Base-by-base conservation (phyloP, 2,329 filamentous ascomycete species). In the Colletotrichum tamarilloi region DNA sequence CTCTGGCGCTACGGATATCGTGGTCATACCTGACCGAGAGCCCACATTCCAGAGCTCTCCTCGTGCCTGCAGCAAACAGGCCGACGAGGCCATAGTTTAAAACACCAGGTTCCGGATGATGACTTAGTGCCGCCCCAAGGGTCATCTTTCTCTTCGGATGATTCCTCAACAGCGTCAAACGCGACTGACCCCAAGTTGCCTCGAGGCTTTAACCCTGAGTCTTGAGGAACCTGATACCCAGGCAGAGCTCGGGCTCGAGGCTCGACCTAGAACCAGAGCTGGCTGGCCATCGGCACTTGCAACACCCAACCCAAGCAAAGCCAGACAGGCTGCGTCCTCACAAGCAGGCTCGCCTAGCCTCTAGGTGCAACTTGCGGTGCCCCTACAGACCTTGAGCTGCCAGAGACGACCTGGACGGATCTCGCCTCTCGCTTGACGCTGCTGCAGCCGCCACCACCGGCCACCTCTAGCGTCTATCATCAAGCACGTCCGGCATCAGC, bases 361-460 rank as follows among this genome's bases (percentile, higher is more conserved):
- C 42, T n/a, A 49, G 42, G 19, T 49, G 42, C 42, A 11, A n/a
- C 19, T 49, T 19, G 56, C 42, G 16, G 38, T 42, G 38, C 38
- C 14, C 38, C 38, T 14, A 63, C 67, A 53, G 52, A 70, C 28
- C 62, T 64, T 42, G 62, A 46, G 35, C 42, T 53, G 55, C 65
- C 49, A 22, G 38, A 19, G 38, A 59, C n/a, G 38, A 42, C 38
- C 16, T 19, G 38, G 38, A 52, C 56, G 58, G 55, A 58, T 53
- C 58, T 59, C 57, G 66, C 66, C 66, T 69, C 70, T 59, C 59
- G 59, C 59, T 42, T 70, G 26, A 62, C 71, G 67, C 71, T 73
- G 67, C 71, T 73, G 71, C 71, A 71, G 67, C 71, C 71, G 71
- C 71, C 71, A 71, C 71, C 70, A 35, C 69, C 66, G 66, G 66